Base-by-base conservation (phyloP, 371 early-diverging fungal species). In the Apophysomyces ossiformis region DNA sequence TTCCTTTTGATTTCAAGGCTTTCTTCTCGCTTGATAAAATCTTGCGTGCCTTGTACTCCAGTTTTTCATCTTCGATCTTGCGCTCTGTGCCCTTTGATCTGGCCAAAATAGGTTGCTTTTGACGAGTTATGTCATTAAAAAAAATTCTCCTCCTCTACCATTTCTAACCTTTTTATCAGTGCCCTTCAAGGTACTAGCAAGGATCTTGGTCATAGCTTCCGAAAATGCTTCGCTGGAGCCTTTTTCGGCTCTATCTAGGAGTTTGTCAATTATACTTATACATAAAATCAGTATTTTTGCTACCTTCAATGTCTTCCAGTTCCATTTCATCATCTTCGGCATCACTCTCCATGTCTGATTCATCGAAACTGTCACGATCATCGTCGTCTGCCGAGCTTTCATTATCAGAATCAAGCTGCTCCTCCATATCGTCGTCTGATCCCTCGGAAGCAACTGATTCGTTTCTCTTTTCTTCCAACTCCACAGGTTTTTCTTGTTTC, bases 31-130 rank as follows among this genome's bases (percentile, higher is more conserved):
- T 84, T 7, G 86, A 70, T 37, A 92, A 62, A 13, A 87, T 72
- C 63, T 87, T 90, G 54, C 86, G 86, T 56, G 93, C 92, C 75
- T 89, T 90, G 43, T 86, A 84, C 69, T 93, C 93, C 56, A 93
- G 76, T 70, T 90, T 92, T 56, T 87, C 90, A 59, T 94, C 91
- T 60, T 92, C 92, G 37, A 94, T 69, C 61, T 85, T 84, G 21
- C 84, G 83, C 68, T 91, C 92, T 56, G 87, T 86, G 39, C 87
- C 85, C 67, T 89, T 89, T 50, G 90, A 87, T 69, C 87, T 78
- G 1, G 93, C 88, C 64, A 94, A 77, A 74, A 94, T 90, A 5
- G 95, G 93, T 68, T 79, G 85, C 81, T 81, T 77, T 71, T 50
- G 5, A 32, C 39, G 3, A 26, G 32, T 26, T 26, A 26, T 26